Evolutionary conservation across 2,329 filamentous ascomycete genomes (phyloP), one percentile per base, ranked within the genome.

Genomic region (Fusarium kyushuense): DNA sequence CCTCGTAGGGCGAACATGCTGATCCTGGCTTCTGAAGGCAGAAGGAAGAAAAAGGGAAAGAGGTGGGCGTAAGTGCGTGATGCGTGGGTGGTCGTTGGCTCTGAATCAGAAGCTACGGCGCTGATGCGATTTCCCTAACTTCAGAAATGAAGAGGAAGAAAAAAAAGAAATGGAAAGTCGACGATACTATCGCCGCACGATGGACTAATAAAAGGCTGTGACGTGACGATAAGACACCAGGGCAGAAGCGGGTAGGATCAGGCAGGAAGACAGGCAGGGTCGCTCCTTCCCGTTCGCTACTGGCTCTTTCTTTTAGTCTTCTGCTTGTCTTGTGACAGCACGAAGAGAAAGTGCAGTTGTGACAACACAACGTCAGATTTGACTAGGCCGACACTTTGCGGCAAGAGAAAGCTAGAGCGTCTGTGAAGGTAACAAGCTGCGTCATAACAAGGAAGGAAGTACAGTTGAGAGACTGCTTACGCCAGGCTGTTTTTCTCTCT

Each of bases 1-100:
- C 79, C 79, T 67, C 78, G 75, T 58, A 79, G 75, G 72, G 79
- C 78, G 67, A 79, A 79, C 78, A 79, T 79, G 66, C 60, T 78
- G 75, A 66, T 52, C 48, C 23, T 67, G 47, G 51, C 25, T 48
- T 69, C 32, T 49, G 17, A 35, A 48, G 30, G 55, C 55, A 60
- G 58, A 40, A 58, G 53, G 49, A 53, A 47, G 38, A 33, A 23
- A 42, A 19, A 14, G 32, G 27, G 43, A 25, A 56, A 47, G 43
- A 57, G 54, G 47, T 54, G 23, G 56, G 41, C 33, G 48, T 42
- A 46, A 35, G 33, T 53, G 38, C 30, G 59, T 35, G 53, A 45
- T 53, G 60, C 27, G 52, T 48, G 53, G 21, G 27, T 25, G 27
- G 40, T 52, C 35, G 17, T 21, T n/a, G 51, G 25, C 46, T 45